Percentiles rank a stretch among this genome's conserved stretches.
Conservation (phyloP, 2,329 filamentous ascomycete genomes). For the Fonsecaea pugnacius region DNA sequence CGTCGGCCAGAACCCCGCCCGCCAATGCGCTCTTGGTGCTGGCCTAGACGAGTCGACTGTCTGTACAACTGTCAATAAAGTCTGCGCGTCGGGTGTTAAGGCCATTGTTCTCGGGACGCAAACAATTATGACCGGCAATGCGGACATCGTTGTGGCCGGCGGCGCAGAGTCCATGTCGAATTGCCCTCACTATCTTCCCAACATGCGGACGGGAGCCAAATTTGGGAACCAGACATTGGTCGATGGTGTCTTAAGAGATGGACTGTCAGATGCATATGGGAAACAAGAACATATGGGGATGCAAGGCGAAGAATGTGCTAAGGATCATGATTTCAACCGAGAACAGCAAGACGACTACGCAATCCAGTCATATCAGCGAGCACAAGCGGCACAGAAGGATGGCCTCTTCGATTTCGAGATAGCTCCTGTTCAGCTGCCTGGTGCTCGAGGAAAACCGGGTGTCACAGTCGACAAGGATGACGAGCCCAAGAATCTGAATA, state of each 20-base stretch:
- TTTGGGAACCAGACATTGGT: conserved; percentile 89
- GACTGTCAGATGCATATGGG: conserved; percentile 86
- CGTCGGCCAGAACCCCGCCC: conserved; percentile 92
- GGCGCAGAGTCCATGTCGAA: conserved; percentile 99
- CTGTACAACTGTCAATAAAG: conserved; percentile 97
- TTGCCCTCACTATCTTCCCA: conserved; percentile 91
- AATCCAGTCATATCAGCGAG: conserved; percentile 92
- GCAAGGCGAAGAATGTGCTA: conserved; percentile 85
- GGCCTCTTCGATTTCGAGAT: conserved; percentile 87
- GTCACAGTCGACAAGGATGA: conserved; percentile 83
- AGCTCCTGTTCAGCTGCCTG: conserved; percentile 82
- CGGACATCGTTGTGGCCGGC: conserved; percentile 88
- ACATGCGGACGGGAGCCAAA: conserved; percentile 83
- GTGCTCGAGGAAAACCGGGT: conserved; percentile 85
- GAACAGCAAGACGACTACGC: conserved; percentile 94
- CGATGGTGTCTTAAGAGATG: conserved; percentile 92
- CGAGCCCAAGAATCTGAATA: conserved; percentile 89
- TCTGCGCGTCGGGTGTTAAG: conserved; percentile 94
- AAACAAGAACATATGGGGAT: conserved; percentile 98
- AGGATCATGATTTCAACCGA: conserved; percentile 78
- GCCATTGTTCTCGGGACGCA: conserved; percentile 92
- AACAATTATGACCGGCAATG: conserved; percentile 96
- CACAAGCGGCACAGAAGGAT: conserved; percentile 79
- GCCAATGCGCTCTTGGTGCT: conserved; percentile 88
- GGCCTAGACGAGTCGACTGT: conserved; percentile 80